Base-by-base conservation (phyloP, 345 rosid genomes). In the Eucalyptus tenuipes region DNA sequence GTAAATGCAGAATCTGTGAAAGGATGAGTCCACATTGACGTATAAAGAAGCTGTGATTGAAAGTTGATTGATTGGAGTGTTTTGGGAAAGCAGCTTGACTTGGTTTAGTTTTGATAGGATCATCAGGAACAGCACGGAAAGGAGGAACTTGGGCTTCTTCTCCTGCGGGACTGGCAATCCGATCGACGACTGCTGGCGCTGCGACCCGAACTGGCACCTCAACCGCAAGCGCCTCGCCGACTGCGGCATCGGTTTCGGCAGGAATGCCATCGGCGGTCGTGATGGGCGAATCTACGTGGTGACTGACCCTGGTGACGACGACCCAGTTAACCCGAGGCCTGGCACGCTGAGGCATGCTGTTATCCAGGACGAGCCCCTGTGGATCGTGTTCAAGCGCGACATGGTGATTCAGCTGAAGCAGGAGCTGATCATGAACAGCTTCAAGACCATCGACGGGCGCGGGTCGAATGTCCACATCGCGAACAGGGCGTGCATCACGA, bases 361-460 rank as follows among this genome's bases (percentile, higher is more conserved):
- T 27, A 96, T 97, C 92, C 98, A 97, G 92, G 97, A 95, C 7
- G 88, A 90, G 89, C 98, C 99, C 29, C 91, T 97, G 29, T 97
- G 99, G 99, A 96, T 97, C n/a, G 96, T 97, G 89, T 97, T 97
- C 93, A 92, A 95, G 90, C 94, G 98, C 88, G 98, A 96, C 90
- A 97, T 97, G 99, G 99, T 97, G 75, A 97, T 97, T 42, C 91
- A 89, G 86, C 89, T 97, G 92, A 97, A 97, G 92, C 94, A 97
- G 91, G 98, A 97, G 90, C 92, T 97, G 88, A 93, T 97, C 82
- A 87, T 97, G 93, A 97, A 97, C 92, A 96, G 99, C 94, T 96
- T 95, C 91, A 97, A 97, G 94, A 97, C 99, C 84, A 97, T 97
- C 40, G 99, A 97, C 88, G 99, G 94, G 22, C 98, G 99, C 80